phyloP scores from a whole-genome alignment of 208 protist genomes.

The Kentomonas sorsogonicus region DNA sequence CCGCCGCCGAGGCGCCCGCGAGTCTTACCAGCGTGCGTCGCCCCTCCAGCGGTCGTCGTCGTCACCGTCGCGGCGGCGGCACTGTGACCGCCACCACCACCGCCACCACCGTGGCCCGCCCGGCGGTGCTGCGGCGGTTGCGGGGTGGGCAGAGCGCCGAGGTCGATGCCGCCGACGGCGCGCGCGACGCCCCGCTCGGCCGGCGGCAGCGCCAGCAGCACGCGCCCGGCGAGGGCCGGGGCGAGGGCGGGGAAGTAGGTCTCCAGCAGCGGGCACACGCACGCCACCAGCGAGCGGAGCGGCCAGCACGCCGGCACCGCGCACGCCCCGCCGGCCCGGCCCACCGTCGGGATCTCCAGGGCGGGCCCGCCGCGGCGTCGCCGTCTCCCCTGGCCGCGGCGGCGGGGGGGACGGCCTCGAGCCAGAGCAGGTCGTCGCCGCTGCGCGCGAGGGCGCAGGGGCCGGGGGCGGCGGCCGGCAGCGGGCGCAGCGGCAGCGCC shows the following conservation, averaged over 20 bases:
- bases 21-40: no score
- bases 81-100: background rate
- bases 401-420: background rate
- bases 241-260: constrained; percentile 16
- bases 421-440: constrained; percentile 1
- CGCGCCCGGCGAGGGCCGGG: constrained; percentile 2
- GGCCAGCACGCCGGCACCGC: constrained; percentile 18
- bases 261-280: constrained; percentile 24
- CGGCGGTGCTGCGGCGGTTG: background rate
- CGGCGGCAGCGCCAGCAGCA: constrained; percentile 24
- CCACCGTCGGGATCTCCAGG: background rate
- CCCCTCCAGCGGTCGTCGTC: no score
- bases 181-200: constrained; percentile 13
- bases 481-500: constrained; percentile 9
- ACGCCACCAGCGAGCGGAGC: constrained; percentile 16
- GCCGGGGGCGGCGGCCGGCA: background rate
- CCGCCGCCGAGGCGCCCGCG: no score
- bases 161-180: constrained; percentile 1
- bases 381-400: background rate
- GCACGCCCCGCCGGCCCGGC: background rate
- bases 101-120: background rate
- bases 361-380: background rate
- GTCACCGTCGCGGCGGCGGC: background rate
- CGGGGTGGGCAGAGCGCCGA: background rate
- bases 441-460: background rate